Percentiles rank a stretch among this genome's conserved stretches.
phyloP scores from a whole-genome alignment of 2,329 filamentous ascomycete species.

The Davidsoniella neocaledoniae region DNA sequence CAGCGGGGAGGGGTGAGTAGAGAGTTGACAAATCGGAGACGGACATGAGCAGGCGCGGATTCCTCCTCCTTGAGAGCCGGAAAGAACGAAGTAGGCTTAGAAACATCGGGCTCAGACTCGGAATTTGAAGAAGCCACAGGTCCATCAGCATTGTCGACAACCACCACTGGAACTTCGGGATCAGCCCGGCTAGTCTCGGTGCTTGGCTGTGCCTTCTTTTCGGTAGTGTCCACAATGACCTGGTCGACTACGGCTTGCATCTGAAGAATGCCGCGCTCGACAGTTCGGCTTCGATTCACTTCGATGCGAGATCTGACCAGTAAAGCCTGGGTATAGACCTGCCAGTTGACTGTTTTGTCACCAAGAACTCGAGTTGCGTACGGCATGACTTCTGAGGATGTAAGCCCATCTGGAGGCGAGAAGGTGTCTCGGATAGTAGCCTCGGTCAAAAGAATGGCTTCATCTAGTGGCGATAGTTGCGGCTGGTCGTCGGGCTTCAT shows the following conservation, averaged over 20 bases:
- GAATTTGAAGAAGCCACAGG: constrained; percentile 7
- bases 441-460: constrained; percentile 78
- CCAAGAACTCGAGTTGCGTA: constrained; percentile 78
- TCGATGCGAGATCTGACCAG: constrained; percentile 83
- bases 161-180: constrained; percentile 27
- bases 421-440: constrained; percentile 77
- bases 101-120: constrained; percentile 7
- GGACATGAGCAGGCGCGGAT: constrained; percentile 58
- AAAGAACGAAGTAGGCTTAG: constrained; percentile 59
- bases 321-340: constrained; percentile 87
- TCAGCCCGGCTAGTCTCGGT: constrained; percentile 17
- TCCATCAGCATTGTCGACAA: constrained; percentile 23
- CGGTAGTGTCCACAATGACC: constrained; percentile 66
- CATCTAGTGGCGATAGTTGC: constrained; percentile 64
- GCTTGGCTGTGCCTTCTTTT: constrained; percentile 15
- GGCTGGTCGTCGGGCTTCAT: constrained; percentile 70
- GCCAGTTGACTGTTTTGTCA: constrained; percentile 90
- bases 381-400: constrained; percentile 81
- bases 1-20: constrained; percentile 74
- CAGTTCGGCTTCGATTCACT: constrained; percentile 67
- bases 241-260: constrained; percentile 92
- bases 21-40: constrained; percentile 70
- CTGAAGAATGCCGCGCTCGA: constrained; percentile 80
- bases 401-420: constrained; percentile 67
- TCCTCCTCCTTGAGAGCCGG: constrained; percentile 56